phyloP scores from a whole-genome alignment of 345 rosid genomes.

The Rhizophora mangle region DNA sequence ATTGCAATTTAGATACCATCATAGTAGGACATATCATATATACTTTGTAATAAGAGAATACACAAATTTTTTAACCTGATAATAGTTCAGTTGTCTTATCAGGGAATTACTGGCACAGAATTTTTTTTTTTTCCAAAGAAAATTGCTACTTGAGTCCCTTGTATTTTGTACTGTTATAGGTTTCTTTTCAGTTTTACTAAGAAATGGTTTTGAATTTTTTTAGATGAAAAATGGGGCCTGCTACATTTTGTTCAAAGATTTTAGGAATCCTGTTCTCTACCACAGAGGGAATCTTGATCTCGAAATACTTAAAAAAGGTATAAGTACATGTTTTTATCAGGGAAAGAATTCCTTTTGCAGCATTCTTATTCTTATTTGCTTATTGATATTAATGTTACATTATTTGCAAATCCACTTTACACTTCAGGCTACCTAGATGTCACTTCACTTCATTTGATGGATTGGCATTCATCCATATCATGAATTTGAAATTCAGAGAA shows the following conservation, averaged over 20 bases:
- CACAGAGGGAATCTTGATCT: conserved; percentile 50
- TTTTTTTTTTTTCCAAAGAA: not conserved
- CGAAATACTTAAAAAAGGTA: conserved; percentile 63
- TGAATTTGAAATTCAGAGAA: not conserved
- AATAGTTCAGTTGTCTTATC: no score
- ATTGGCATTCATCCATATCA: no score
- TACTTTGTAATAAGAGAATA: no score
- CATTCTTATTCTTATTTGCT: not conserved
- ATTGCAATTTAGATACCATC: no score
- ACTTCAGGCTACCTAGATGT: not conserved
- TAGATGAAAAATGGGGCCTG: conserved; percentile 50
- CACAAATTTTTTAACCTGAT: no score
- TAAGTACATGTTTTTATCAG: not conserved
- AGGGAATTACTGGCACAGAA: no score
- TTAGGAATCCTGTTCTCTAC: conserved; percentile 47
- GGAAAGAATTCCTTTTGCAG: not conserved
- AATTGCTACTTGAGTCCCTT: not conserved
- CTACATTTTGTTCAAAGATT: conserved; percentile 60
- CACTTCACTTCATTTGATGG: no score
- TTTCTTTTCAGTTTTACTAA: conserved; percentile 6
- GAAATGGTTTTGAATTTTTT: conserved; percentile 12
- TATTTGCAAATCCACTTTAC: not conserved
- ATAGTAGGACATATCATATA: no score
- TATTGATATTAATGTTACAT: not conserved
- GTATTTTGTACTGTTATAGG: not conserved